These are phyloP conservation scores for Amoeboaphelidium protococcarum DNA, from an alignment of 371 early-diverging fungal species.

Conservation along the genomic window DNA sequence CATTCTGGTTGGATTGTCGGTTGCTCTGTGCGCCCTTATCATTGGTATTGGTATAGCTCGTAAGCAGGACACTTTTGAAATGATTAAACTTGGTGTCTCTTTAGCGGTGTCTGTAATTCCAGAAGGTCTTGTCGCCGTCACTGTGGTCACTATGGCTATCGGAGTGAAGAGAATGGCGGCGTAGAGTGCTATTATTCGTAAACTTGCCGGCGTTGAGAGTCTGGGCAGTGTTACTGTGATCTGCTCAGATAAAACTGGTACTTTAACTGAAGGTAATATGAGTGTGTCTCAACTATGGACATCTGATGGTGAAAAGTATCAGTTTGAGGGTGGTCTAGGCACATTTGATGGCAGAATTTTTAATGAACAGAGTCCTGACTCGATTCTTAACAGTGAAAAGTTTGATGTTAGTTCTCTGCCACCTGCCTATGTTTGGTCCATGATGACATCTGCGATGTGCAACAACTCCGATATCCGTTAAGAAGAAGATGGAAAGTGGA, in stretches of 20 bases:
- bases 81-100: constrained; percentile 24
- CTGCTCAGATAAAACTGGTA: constrained; percentile 88
- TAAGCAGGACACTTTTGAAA: constrained; percentile 21
- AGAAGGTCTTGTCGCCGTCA: constrained; percentile 75
- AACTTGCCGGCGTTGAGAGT: constrained; percentile 61
- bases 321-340: constrained; percentile 2
- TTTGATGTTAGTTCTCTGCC: neutral
- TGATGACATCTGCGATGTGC: constrained; percentile 15
- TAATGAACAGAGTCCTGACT: constrained; percentile 4
- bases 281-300: constrained; percentile 16
- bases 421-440: neutral
- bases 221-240: constrained; percentile 71
- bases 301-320: constrained; percentile 9
- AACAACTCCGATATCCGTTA: constrained; percentile 45
- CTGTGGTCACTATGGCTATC: constrained; percentile 59
- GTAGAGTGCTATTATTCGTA: constrained; percentile 57
- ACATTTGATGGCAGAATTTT: constrained; percentile 9
- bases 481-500: constrained; percentile 12
- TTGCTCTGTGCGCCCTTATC: constrained; percentile 46
- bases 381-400: neutral
- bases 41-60: constrained; percentile 52
- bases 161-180: constrained; percentile 70
- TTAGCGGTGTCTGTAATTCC: constrained; percentile 82
- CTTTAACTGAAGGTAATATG: constrained; percentile 72
- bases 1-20: constrained; percentile 30